Evolutionary conservation across 2,329 filamentous ascomycete species (phyloP).

Genomic region (Hirsutella rhossiliensis): DNA sequence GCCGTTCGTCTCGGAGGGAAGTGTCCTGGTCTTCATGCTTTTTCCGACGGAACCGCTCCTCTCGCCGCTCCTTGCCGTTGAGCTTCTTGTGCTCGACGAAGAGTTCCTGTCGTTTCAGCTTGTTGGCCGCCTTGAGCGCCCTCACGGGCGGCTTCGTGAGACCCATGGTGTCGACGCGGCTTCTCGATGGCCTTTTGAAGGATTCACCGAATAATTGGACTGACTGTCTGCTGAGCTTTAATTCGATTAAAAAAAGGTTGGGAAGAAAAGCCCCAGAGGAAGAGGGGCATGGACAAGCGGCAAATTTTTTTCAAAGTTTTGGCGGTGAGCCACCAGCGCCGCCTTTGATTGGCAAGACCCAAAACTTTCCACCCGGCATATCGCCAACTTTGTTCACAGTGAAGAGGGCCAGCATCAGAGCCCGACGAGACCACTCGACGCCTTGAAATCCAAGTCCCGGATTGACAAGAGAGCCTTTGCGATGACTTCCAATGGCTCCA

Average conservation of each 20-base stretch:
- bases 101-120: constrained; percentile 64
- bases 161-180: constrained; percentile 13
- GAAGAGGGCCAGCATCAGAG: neutral
- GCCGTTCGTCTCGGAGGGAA: constrained; percentile 56
- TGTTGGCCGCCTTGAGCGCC: constrained; percentile 52
- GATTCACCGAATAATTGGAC: neutral
- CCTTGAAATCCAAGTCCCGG: too few relatives aligned
- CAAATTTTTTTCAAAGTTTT: constrained; percentile 25
- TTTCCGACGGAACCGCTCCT: constrained; percentile 65
- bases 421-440: too few relatives aligned
- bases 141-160: constrained; percentile 20
- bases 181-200: neutral
- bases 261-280: neutral
- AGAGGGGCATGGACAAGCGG: constrained; percentile 6
- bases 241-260: neutral
- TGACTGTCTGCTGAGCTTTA: neutral
- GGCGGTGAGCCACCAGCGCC: constrained; percentile 19
- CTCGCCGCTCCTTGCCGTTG: constrained; percentile 61
- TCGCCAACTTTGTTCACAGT: neutral
- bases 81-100: constrained; percentile 71
- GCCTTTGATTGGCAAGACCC: constrained; percentile 11
- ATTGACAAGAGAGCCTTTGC: too few relatives aligned
- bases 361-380: neutral
- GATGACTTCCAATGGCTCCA: constrained; percentile 39
- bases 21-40: constrained; percentile 81